These are phyloP conservation scores for Euphorbia tirucalli DNA, from an alignment of 345 rosid genomes.

Conservation along the genomic window DNA sequence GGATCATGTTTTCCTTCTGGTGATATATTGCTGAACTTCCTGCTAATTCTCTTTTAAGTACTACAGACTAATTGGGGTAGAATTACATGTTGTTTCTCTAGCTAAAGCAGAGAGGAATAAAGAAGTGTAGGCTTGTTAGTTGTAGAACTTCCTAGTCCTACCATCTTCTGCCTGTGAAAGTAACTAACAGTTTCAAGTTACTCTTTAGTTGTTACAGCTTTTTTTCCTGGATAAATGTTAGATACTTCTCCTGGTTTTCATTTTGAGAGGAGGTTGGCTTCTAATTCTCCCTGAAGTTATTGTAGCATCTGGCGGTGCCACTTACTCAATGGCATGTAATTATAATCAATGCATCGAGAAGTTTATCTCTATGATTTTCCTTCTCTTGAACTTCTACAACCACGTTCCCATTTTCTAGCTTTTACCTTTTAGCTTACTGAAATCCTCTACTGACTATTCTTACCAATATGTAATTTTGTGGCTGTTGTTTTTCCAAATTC, in stretches of 20 bases:
- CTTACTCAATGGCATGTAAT: background rate
- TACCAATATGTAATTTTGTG: background rate
- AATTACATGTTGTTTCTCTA: too few species aligned
- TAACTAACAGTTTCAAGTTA: background rate
- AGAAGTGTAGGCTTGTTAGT: too few species aligned
- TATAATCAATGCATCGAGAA: background rate
- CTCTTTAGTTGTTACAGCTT: background rate
- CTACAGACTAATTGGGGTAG: background rate
- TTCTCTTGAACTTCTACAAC: background rate
- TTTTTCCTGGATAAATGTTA: too few species aligned
- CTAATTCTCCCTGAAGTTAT: background rate
- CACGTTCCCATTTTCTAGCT: background rate
- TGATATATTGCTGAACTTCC: too few species aligned
- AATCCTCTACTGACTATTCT: background rate
- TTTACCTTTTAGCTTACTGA: background rate
- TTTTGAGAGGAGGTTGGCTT: background rate
- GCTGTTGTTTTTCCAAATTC: background rate
- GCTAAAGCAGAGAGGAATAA: too few species aligned
- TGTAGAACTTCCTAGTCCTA: too few species aligned
- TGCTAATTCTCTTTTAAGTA: background rate
- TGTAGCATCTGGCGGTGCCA: background rate
- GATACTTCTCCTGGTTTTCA: background rate
- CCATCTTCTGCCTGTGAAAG: too few species aligned
- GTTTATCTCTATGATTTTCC: background rate
- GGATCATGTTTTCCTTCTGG: too few species aligned